Base-by-base conservation (phyloP, 2,329 filamentous ascomycete genomes). In the Kalaharituber pfeilii region DNA sequence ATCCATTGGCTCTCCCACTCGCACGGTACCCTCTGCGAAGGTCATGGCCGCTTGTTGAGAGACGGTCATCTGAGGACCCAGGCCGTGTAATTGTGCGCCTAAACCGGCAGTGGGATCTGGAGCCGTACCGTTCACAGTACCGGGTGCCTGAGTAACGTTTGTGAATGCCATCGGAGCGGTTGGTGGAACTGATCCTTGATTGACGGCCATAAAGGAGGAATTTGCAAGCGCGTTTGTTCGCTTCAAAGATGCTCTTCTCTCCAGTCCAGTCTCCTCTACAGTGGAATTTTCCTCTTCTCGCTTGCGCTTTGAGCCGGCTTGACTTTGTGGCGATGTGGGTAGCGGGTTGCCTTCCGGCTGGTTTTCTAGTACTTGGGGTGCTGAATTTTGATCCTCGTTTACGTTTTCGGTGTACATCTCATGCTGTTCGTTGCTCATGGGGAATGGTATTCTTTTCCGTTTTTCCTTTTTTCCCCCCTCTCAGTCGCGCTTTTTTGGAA, bases 161-260 rank as follows among this genome's bases (percentile, higher is more conserved):
- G n/a, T 13, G 6, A 47, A 47, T 20, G 42, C 42, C 42, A 47
- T 47, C 15, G 42, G 42, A 25, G 42, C 42, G 2, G 42, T 47
- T 47, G 42, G 42, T 20, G 42, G 42, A 18, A 20, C 42, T 18
- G 42, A 25, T 9, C 9, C 9, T 47, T 47, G 42, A 33, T 61
- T 61, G 49, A 61, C 58, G 49, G 59, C 58, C 53, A 61, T 59
- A 53, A 61, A 61, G 50, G 57, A 58, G 25, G 55, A 52, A 50
- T 49, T 55, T 29, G 56, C 49, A 49, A 59, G 57, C 27, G 57
- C 58, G 33, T 58, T 60, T 42, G 59, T 52, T 30, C 58, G 58
- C 56, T 61, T 60, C 44, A 61, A 58, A 30, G 59, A 61, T 28
- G 54, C 45, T 49, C 59, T 55, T 39, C 59, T 57, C 50, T 57